Evolutionary conservation across 2,329 filamentous ascomycete species (phyloP).

Genomic region (Ceratocystis smalleyi): DNA sequence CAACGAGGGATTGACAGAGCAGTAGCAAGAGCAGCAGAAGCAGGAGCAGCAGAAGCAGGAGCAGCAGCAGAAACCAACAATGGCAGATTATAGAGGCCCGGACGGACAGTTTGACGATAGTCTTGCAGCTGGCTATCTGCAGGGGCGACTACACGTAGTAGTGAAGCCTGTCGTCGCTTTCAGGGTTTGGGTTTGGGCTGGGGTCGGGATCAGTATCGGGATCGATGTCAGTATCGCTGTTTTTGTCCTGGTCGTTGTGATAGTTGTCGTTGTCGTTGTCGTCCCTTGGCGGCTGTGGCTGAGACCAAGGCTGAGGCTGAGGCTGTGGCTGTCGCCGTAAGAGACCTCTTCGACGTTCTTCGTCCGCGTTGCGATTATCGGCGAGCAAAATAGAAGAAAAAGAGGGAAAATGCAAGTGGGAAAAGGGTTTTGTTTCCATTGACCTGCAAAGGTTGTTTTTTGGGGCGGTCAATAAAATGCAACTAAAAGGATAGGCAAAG

Average conservation of each 20-base stretch:
- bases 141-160: too few species aligned
- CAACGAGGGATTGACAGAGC: neutral
- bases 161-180: too few species aligned
- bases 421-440: constrained; percentile 4
- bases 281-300: neutral
- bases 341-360: neutral
- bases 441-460: neutral
- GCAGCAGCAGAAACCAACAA: too few species aligned
- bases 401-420: neutral
- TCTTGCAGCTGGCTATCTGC: too few species aligned
- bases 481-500: neutral
- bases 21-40: neutral
- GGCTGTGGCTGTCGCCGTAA: neutral
- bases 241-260: neutral
- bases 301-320: neutral
- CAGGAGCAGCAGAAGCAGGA: too few species aligned
- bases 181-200: neutral
- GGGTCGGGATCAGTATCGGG: neutral
- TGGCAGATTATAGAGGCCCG: neutral
- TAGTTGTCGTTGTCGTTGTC: neutral
- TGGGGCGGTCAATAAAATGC: neutral
- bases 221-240: neutral
- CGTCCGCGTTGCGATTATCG: neutral
- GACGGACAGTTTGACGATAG: neutral
- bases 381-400: neutral